Base-by-base conservation (phyloP, 441 rosid genomes). In the Mallotus repandus region DNA sequence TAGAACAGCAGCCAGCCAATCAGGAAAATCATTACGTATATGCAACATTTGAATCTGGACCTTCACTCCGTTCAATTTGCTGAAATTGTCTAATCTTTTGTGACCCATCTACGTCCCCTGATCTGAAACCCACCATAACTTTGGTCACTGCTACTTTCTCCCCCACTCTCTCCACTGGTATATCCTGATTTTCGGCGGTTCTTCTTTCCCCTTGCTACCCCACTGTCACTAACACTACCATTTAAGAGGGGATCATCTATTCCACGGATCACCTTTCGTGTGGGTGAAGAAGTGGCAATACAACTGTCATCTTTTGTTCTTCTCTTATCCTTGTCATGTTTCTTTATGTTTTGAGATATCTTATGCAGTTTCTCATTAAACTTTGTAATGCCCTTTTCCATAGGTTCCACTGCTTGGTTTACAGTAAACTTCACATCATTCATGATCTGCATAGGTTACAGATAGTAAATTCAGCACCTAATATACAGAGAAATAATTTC, bases 61-160 rank as follows among this genome's bases (percentile, higher is more conserved):
- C 54, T 22, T 18, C 58, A 46, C 43, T 29, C 48, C 58, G 18
- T 32, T 45, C 66, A 72, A 67, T 58, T 54, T 43, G 54, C 19
- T 63, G 57, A 4, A 32, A 19, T 55, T 49, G 63, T 66, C 80
- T 88, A 90, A 53, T 89, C 98, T 80, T 87, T 92, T 25, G 91
- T 94, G 77, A 92, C 83, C 99, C 98, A 96, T 81, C 98, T 89
- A 61, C 80, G 78, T 61, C 97, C 98, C 69, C 98, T 81, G 58
- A 86, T 84, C 69, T 87, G 89, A 80, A 81, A 88, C 55, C 90
- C 91, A 68, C 88, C 88, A 75, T 84, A 87, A 80, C 87, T 87
- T 78, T 92, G 98, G 73, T 94, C 98, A 43, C 94, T 88, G 83
- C 98, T 91, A 83, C 98, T 93, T 82, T 96, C 99, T 75, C 99